Percentiles rank a stretch among this genome's conserved stretches.
phyloP scores from a whole-genome alignment of 495 filamentous ascomycete species.

The Trichoderma gamsii region DNA sequence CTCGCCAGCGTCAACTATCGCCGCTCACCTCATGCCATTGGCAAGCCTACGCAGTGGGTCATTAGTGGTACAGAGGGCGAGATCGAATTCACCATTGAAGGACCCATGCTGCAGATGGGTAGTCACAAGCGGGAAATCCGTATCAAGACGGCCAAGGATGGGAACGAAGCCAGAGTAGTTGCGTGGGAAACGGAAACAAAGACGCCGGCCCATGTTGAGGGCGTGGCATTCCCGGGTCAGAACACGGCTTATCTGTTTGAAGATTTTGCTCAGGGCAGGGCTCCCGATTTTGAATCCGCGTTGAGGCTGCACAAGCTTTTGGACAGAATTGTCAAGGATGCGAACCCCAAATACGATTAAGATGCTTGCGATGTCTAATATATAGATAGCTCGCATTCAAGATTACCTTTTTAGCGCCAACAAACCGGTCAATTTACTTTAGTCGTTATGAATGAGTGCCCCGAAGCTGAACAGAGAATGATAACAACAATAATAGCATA shows the following conservation, averaged over 20 bases:
- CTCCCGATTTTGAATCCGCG: constrained; percentile 19
- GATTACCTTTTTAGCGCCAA: no score
- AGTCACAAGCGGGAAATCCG: constrained; percentile 22
- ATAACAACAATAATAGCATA: no score
- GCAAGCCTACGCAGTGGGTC: constrained; percentile 32
- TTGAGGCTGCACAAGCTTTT: constrained; percentile 19
- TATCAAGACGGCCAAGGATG: constrained; percentile 15
- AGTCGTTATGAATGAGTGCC: no score
- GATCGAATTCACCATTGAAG: constrained; percentile 30
- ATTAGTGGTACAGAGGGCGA: constrained; percentile 44
- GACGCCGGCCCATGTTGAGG: constrained; percentile 16
- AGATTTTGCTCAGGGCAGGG: constrained; percentile 28
- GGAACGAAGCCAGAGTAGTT: constrained; percentile 22
- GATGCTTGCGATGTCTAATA: no score
- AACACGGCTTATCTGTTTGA: constrained; percentile 33
- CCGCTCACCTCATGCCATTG: constrained; percentile 25
- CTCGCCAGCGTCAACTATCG: constrained; percentile 33
- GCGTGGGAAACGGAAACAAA: constrained; percentile 20
- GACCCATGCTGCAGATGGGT: constrained; percentile 20
- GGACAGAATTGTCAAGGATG: constrained; percentile 20
- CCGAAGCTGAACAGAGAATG: no score
- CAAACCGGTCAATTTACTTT: no score
- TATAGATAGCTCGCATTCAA: neutral
- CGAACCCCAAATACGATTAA: neutral
- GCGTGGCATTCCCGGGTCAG: constrained; percentile 18